Base-by-base conservation (phyloP, 2,329 filamentous ascomycete genomes). In the Alternaria viburni region DNA sequence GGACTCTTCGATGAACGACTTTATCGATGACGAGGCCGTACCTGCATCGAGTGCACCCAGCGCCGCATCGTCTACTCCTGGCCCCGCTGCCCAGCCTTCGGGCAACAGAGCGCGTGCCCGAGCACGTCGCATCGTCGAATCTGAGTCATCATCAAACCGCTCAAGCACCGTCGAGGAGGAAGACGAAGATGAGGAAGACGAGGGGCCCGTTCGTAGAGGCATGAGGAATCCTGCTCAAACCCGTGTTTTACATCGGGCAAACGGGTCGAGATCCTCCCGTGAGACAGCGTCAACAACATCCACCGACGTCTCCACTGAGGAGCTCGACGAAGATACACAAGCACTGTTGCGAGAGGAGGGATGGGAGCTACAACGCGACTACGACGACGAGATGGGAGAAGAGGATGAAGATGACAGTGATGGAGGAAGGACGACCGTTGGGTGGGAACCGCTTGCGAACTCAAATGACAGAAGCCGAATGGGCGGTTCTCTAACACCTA, bases 401-500 rank as follows among this genome's bases (percentile, higher is more conserved):
- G 68, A 69, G 71, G 77, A 74, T 61, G 76, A 78, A 62, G 79
- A 78, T 66, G 77, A 81, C 61, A 81, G 80, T 66, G 80, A 81
- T 76, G 79, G 79, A 66, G 80, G 73, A 70, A 75, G 78, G 69
- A 81, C 80, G 79, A 81, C 79, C 67, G 79, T 81, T 78, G 80
- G 80, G 80, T 81, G 79, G 79, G 80, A 80, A 71, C 74, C 78
- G 79, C 80, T 77, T 74, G 75, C 79, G 79, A 81, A 77, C 76
- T 80, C 79, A 73, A 80, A 80, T 81, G 78, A 81, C 71, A 79
- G 79, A 81, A 72, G 74, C 71, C 79, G 79, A 78, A 79, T 79
- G 75, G 76, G 74, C 74, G 78, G 80, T 77, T 81, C 79, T 81
- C 80, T 82, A 79, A 82, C 80, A 79, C 79, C 80, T 81, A 80